These are phyloP conservation scores for Cronartium ribicola DNA, from an alignment of 1,284 basidiomycete species.

Conservation along the genomic window DNA sequence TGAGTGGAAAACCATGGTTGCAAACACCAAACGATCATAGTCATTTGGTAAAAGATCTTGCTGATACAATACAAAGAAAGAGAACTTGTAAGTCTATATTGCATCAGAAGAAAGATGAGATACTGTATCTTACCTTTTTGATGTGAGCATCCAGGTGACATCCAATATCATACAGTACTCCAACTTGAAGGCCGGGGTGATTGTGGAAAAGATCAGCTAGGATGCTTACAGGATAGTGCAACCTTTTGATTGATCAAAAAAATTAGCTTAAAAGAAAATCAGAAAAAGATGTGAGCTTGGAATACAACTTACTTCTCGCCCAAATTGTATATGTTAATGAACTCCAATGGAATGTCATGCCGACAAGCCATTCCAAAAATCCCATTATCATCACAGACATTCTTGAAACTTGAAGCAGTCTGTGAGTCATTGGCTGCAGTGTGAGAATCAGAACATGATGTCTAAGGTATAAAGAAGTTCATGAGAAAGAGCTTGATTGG, in stretches of 20 bases:
- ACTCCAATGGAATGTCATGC: constrained; percentile 16
- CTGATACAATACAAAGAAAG: not conserved
- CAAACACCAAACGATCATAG: not conserved
- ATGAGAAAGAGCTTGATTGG: not conserved
- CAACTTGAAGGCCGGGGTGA: not conserved
- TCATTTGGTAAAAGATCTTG: not conserved
- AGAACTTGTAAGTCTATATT: not conserved
- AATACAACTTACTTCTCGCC: constrained; percentile 18
- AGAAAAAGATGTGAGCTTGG: not conserved
- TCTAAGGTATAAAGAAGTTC: not conserved
- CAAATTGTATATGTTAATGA: constrained; percentile 6
- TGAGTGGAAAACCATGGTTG: constrained; percentile 30
- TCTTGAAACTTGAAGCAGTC: constrained; percentile 2
- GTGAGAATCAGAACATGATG: constrained; percentile 17
- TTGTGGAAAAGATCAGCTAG: not conserved
- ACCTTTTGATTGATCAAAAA: not conserved
- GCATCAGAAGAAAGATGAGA: not conserved
- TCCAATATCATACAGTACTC: constrained; percentile 14
- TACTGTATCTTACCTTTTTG: constrained; percentile 10
- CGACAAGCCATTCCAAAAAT: constrained; percentile 17
- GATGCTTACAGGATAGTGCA: constrained; percentile 12
- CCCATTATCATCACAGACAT: constrained; percentile 21
- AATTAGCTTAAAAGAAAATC: too few relatives aligned
- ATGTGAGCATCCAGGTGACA: constrained; percentile 26
- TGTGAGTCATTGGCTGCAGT: constrained; percentile 14